Conservation (phyloP, 495 filamentous ascomycete species). For the Geopyxis carbonaria region DNA sequence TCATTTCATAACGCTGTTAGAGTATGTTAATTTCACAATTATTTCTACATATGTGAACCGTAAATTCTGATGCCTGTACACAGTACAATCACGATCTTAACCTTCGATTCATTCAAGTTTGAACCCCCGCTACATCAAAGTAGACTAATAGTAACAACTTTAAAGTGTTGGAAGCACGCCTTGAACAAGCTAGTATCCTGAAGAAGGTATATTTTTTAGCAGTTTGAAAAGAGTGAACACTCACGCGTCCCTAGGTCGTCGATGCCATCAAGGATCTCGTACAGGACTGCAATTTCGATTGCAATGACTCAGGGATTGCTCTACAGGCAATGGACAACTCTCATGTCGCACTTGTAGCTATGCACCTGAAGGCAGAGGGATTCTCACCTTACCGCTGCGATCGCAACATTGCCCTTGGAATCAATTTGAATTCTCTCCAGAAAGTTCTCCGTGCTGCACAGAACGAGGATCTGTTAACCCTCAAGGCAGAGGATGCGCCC, state of each 20-base stretch:
- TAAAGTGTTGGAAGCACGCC: conserved; percentile 95
- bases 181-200: conserved; percentile 83
- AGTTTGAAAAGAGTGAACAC: background rate
- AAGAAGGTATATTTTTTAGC: conserved; percentile 59
- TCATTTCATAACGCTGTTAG: too few species aligned
- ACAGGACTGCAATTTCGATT: conserved; percentile 99
- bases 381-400: conserved; percentile 98
- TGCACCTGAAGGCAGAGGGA: conserved; percentile 88
- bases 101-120: too few species aligned
- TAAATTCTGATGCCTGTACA: too few species aligned
- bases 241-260: conserved; percentile 48
- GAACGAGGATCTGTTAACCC: conserved; percentile 83
- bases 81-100: too few species aligned
- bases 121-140: too few species aligned
- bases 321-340: conserved; percentile 99
- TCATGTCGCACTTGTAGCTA: conserved; percentile 94
- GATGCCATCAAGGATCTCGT: conserved; percentile 99
- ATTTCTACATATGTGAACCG: too few species aligned
- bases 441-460: conserved; percentile 93
- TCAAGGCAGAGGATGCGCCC: conserved; percentile 94
- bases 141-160: too few species aligned
- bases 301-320: conserved; percentile 97
- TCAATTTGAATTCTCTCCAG: conserved; percentile 89
- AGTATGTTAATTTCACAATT: too few species aligned
- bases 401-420: conserved; percentile 93